Evolutionary conservation across 2,329 filamentous ascomycete genomes (phyloP).

Genomic region (Apiospora malaysiana): DNA sequence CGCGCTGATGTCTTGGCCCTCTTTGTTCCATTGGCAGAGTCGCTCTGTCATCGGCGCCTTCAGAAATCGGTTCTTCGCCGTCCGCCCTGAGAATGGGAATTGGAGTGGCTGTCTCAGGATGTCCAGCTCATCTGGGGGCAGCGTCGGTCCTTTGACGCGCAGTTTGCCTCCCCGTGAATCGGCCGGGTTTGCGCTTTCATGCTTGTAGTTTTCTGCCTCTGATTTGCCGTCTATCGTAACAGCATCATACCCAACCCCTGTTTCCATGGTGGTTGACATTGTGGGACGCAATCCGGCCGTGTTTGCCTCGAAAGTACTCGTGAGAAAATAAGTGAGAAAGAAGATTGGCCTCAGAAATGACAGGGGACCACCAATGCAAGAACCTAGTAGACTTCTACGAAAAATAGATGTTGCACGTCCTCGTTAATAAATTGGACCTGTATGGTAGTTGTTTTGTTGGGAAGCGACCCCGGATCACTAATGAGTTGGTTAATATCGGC

Average conservation of each 20-base stretch:
- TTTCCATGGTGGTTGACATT: not conserved
- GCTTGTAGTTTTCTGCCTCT: not conserved
- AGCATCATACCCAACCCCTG: not conserved
- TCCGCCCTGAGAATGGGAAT: constrained; percentile 50
- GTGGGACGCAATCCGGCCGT: too few relatives aligned
- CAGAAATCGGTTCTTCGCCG: constrained; percentile 60
- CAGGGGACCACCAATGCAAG: not conserved
- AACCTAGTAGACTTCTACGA: not conserved
- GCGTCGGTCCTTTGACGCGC: not conserved
- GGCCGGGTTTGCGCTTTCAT: not conserved
- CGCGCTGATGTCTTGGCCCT: constrained; percentile 23
- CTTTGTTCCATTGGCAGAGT: constrained; percentile 48
- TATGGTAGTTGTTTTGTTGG: not conserved
- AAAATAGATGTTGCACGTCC: not conserved
- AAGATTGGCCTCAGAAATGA: not conserved
- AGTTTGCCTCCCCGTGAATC: not conserved
- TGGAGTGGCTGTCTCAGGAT: constrained; percentile 36
- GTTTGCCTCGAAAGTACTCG: not conserved
- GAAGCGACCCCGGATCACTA: not conserved
- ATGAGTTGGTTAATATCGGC: not conserved
- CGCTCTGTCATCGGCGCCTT: constrained; percentile 67
- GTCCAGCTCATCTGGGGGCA: constrained; percentile 11
- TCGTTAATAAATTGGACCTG: not conserved
- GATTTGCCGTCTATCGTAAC: not conserved
- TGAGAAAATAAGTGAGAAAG: not conserved